phyloP scores from a whole-genome alignment of 768 basidiomycete genomes.

The Tulasnella sp. region DNA sequence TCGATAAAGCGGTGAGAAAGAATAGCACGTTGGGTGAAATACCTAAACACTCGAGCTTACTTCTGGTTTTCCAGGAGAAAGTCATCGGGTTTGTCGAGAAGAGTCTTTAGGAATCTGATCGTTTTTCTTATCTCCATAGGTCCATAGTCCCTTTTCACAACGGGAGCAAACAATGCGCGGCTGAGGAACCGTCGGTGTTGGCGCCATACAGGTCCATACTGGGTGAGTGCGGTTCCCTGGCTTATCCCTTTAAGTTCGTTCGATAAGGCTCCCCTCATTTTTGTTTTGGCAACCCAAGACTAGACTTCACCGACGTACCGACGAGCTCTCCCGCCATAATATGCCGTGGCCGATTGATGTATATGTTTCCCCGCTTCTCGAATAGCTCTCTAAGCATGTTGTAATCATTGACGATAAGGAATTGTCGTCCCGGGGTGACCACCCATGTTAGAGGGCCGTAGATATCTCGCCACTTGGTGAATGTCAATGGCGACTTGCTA shows the following conservation, averaged over 20 bases:
- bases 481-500: neutral
- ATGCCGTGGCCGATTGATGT: too few species aligned
- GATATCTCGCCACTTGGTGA: neutral
- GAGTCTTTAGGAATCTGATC: neutral
- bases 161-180: neutral
- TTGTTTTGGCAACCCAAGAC: too few species aligned
- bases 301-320: too few species aligned
- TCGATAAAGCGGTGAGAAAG: neutral
- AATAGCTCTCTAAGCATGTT: neutral
- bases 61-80: neutral
- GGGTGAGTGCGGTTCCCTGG: too few species aligned
- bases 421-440: neutral
- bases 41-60: neutral
- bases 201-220: too few species aligned
- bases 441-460: neutral
- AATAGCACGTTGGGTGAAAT: neutral
- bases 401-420: neutral
- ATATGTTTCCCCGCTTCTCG: too few species aligned
- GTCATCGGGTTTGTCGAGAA: conserved; percentile 4
- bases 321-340: too few species aligned
- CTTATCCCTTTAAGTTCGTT: too few species aligned
- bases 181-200: too few species aligned
- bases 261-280: too few species aligned
- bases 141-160: neutral
- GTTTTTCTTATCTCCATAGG: neutral